These are phyloP conservation scores for Entomophthora muscae DNA, from an alignment of 371 early-diverging fungal genomes.

Conservation along the genomic window DNA sequence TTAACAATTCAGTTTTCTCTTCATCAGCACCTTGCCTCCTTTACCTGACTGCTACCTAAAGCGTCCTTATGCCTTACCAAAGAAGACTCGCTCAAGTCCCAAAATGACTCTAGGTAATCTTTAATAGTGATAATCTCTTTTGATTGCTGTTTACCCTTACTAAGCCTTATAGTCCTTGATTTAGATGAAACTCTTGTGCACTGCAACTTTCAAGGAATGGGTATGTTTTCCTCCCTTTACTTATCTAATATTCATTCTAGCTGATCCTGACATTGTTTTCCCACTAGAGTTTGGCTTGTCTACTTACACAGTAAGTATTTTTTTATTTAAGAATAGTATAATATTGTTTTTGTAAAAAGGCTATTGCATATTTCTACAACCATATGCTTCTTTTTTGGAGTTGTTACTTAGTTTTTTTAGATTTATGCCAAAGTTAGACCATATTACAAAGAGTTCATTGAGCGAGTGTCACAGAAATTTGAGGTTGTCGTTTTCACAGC, in stretches of 20 bases:
- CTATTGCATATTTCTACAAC: too few relatives aligned
- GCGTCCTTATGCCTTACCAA: slow-evolving; percentile 20
- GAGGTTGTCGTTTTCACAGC: slow-evolving; percentile 65
- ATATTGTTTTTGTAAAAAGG: too few relatives aligned
- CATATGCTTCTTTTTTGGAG: too few relatives aligned
- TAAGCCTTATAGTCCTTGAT: slow-evolving; percentile 45
- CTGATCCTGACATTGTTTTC: background rate
- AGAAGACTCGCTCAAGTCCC: slow-evolving; percentile 31
- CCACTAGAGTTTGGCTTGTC: background rate
- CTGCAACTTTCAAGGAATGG: slow-evolving; percentile 28
- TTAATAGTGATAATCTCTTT: background rate
- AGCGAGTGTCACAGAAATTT: slow-evolving; percentile 27
- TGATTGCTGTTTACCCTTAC: too few relatives aligned
- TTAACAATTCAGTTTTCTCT: background rate
- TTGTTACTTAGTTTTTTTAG: too few relatives aligned
- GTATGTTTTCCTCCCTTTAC: slow-evolving; percentile 13
- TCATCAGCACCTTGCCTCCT: slow-evolving; percentile 5
- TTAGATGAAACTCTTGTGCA: slow-evolving; percentile 63
- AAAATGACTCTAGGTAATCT: slow-evolving; percentile 28
- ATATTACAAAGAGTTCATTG: slow-evolving; percentile 24
- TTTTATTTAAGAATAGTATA: too few relatives aligned
- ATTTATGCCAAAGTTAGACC: slow-evolving; percentile 30
- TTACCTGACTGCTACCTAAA: background rate
- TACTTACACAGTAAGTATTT: background rate
- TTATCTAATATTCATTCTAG: slow-evolving; percentile 13